Evolutionary conservation across 1,139 yeast genomes (phyloP), one percentile per base, ranked within the genome.

Genomic region (Yamadazyma taylorii): DNA sequence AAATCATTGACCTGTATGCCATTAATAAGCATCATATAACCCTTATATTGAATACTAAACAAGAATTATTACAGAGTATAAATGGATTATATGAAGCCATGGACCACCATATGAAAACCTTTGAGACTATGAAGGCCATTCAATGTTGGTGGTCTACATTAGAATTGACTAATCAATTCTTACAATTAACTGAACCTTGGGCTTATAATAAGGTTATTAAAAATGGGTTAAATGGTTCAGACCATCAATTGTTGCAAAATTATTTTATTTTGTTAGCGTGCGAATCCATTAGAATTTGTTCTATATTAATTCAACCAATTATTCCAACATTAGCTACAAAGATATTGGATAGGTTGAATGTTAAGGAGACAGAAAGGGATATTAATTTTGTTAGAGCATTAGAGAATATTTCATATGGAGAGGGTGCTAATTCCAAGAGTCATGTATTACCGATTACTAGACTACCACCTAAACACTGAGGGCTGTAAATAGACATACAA

Each of bases 141-240:
- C 73, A 69, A 41, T 66, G 63, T n/a, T 72, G 88, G 59, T 85
- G 92, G 85, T 53, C 61, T 2, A 65, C 76, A 1, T 65, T 85
- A 5, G 79, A 79, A 36, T 61, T 66, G 15, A 84, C 87, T 2
- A 92, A 92, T 51, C 66, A 69, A 17, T 72, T 83, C 21, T 70
- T 89, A 43, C 87, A 81, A 52, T 49, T 49, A 5, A 54, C 74
- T 1, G 78, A 76, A 50, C 90, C 92, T 0, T 84, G 92, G 90
- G 38, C 41, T 3, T 63, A 61, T 42, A 51, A 51, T 12, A 60
- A 58, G 34, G 43, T 38, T 23, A 36, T 61, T 7, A 59, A 60
- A 31, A 64, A 66, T 27, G 63, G 60, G 3, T 65, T 63, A 30
- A 42, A 36, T 2, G 48, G 46, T 10, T 39, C 52, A 11, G 32